A percentile compares a stretch with the other conserved stretches of the same genome.
phyloP scores from a whole-genome alignment of 192 early-diverging fungal species.

The Backusella australiensis region DNA sequence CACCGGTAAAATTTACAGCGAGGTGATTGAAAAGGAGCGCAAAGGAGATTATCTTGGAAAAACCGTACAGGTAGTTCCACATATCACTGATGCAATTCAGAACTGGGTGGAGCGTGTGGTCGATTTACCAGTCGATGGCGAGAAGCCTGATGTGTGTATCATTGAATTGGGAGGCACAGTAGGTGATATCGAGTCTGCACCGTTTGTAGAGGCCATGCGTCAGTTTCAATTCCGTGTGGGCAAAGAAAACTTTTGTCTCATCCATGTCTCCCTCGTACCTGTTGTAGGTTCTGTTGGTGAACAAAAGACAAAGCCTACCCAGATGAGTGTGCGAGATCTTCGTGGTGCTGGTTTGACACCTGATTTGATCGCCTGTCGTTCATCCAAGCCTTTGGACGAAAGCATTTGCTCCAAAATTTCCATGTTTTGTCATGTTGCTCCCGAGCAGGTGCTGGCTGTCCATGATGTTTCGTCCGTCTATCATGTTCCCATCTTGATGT shows the following conservation, averaged over 20 bases:
- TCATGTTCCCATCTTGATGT: constrained; percentile 93
- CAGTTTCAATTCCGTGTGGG: constrained; percentile 99
- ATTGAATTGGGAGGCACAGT: constrained; percentile 98
- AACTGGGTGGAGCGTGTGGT: constrained; percentile 97
- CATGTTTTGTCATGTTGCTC: constrained; percentile 98
- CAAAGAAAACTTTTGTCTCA: constrained; percentile 95
- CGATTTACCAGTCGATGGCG: constrained; percentile 78
- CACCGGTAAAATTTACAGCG: constrained; percentile 96
- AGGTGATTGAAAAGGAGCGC: constrained; percentile 93
- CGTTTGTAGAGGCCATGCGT: constrained; percentile 98
- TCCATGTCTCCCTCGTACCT: constrained; percentile 97
- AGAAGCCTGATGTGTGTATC: constrained; percentile 94
- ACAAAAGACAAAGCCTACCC: constrained; percentile 99
- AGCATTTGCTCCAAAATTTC: constrained; percentile 89
- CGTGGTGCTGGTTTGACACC: constrained; percentile 93
- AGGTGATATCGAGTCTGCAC: constrained; percentile 98
- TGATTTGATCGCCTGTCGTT: constrained; percentile 97
- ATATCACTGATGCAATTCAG: constrained; percentile 96
- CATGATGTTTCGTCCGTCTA: constrained; percentile 96
- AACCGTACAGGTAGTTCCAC: constrained; percentile 99
- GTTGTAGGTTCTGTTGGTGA: constrained; percentile 97
- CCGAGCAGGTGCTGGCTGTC: constrained; percentile 90
- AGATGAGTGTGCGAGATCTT: constrained; percentile 92
- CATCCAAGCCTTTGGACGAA: constrained; percentile 75
- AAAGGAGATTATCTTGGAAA: constrained; percentile 97